These are phyloP conservation scores for Solanum neorickii DNA, from an alignment of 257 asterid species.

Conservation along the genomic window DNA sequence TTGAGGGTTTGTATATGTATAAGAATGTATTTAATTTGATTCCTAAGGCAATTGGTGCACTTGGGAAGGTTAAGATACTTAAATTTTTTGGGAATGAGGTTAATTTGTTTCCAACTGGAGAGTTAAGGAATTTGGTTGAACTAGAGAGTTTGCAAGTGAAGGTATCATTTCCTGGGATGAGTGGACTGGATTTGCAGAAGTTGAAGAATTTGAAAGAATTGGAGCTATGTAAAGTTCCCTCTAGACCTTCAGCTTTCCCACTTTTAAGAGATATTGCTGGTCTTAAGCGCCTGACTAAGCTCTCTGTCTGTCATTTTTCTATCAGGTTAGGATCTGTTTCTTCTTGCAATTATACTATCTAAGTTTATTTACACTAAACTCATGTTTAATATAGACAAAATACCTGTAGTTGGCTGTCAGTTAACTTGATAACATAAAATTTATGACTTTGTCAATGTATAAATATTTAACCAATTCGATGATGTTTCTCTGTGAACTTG, in stretches of 20 bases:
- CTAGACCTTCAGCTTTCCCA: constrained; percentile 60
- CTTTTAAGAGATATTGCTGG: constrained; percentile 60
- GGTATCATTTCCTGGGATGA: constrained; percentile 48
- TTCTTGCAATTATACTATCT: not conserved
- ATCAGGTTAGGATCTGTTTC: constrained; percentile 44
- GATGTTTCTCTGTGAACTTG: not conserved
- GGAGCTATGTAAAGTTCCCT: constrained; percentile 72
- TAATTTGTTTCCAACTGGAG: constrained; percentile 59
- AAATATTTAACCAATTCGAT: not conserved
- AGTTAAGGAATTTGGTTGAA: constrained; percentile 48
- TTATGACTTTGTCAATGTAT: not conserved
- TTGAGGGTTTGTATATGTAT: constrained; percentile 56
- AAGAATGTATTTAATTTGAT: constrained; percentile 72
- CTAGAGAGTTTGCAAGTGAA: constrained; percentile 74
- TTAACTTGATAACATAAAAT: not conserved
- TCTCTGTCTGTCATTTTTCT: constrained; percentile 83
- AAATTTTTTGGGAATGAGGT: constrained; percentile 78
- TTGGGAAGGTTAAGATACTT: constrained; percentile 51
- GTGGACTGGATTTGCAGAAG: constrained; percentile 62
- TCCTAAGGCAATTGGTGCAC: constrained; percentile 47
- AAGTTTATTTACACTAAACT: not conserved
- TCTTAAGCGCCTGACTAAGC: constrained; percentile 67
- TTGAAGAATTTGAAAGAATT: constrained; percentile 69
- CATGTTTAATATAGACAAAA: not conserved
- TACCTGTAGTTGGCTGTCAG: not conserved